A percentile compares a stretch with the other conserved stretches of the same genome.
Evolutionary conservation across 2,329 filamentous ascomycete genomes (phyloP).

Genomic region (Cryphonectria naterciae): DNA sequence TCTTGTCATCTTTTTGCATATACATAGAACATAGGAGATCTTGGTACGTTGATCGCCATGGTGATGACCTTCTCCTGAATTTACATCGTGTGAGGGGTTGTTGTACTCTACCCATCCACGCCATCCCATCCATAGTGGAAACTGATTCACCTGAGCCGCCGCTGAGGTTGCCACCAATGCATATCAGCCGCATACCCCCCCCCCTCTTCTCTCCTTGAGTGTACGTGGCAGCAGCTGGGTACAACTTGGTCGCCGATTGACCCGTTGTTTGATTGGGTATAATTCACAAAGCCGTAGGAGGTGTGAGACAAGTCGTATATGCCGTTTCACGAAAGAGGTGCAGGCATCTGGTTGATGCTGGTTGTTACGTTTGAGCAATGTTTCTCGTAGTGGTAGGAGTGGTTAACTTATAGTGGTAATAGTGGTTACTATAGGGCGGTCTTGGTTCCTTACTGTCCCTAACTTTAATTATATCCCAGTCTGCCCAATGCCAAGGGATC

Average conservation of each 20-base stretch:
- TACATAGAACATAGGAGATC: not conserved
- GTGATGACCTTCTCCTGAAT: not conserved
- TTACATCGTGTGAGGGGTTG: not conserved
- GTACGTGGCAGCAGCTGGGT: not conserved
- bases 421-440: not conserved
- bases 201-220: no score
- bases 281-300: not conserved
- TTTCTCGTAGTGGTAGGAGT: not conserved
- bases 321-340: not conserved
- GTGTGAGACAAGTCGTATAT: not conserved
- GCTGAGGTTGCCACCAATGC: not conserved
- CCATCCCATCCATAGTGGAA: not conserved
- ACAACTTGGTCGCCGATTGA: not conserved
- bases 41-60: not conserved
- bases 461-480: not conserved
- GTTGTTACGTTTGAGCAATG: not conserved
- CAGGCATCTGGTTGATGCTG: not conserved
- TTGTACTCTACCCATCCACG: not conserved
- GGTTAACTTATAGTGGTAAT: not conserved
- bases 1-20: not conserved
- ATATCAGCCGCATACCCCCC: not conserved
- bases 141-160: not conserved
- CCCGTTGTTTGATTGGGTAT: not conserved
- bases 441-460: no score
- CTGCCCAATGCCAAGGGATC: not conserved